Evolutionary conservation across 257 asterid genomes (phyloP).

Genomic region (Salvia miltiorrhiza): DNA sequence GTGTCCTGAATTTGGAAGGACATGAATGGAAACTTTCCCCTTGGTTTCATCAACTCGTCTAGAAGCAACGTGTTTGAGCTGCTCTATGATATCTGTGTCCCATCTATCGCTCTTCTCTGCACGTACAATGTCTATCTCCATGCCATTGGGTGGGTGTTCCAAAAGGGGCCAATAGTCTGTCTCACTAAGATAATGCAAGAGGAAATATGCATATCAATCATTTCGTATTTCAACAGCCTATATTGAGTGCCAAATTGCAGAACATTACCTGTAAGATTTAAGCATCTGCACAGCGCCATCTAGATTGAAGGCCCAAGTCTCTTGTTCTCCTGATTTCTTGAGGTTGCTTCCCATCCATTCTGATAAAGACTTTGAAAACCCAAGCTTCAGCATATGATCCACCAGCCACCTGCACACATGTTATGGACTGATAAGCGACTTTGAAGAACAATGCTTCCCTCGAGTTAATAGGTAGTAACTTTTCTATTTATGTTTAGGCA

Average conservation of each 20-base stretch:
- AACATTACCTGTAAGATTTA: slow-evolving; percentile 62
- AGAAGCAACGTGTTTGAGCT: slow-evolving; percentile 45
- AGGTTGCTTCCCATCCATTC: slow-evolving; percentile 95
- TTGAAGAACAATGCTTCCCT: slow-evolving; percentile 1
- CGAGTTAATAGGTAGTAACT: not conserved
- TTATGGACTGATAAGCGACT: slow-evolving; percentile 8
- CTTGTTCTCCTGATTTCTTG: slow-evolving; percentile 62
- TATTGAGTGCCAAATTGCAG: not conserved
- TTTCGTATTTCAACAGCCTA: not conserved
- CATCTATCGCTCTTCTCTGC: slow-evolving; percentile 94
- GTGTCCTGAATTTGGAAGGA: slow-evolving; percentile 83
- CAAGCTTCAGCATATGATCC: slow-evolving; percentile 76
- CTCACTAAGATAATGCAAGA: slow-evolving; percentile 45
- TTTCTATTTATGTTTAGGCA: not conserved
- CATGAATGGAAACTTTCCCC: slow-evolving; percentile 58
- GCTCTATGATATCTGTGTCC: slow-evolving; percentile 49
- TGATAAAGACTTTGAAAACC: slow-evolving; percentile 85
- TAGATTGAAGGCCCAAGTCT: slow-evolving; percentile 80
- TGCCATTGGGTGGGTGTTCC: slow-evolving; percentile 65
- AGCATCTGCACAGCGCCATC: slow-evolving; percentile 92
- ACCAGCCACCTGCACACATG: slow-evolving; percentile 72
- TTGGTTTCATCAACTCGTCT: slow-evolving; percentile 35
- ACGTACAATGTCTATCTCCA: slow-evolving; percentile 66
- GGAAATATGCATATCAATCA: not conserved
- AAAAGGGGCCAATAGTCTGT: slow-evolving; percentile 66